Percentiles rank a stretch among this genome's conserved stretches.
Evolutionary conservation across 495 filamentous ascomycete genomes (phyloP).

Genomic region (Venustampulla echinocandica): DNA sequence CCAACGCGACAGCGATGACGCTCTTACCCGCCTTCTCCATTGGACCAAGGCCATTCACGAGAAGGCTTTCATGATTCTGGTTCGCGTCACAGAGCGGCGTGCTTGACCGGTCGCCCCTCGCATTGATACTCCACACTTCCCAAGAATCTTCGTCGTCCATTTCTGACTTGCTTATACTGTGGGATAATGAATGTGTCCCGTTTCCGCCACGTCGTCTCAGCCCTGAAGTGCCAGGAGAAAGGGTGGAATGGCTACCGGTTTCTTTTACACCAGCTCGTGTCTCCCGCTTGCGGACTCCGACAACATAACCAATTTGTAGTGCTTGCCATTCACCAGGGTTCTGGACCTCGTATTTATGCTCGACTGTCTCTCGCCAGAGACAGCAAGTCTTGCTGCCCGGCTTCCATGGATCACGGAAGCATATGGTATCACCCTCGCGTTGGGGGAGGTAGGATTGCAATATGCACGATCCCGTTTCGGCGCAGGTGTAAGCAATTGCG

Average conservation of each 20-base stretch:
- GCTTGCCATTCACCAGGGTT: constrained; percentile 43
- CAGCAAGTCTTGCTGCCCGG: constrained; percentile 26
- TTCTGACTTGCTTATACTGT: too few relatives aligned
- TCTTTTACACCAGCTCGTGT: constrained; percentile 10
- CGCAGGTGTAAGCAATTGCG: constrained; percentile 43
- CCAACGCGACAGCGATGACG: constrained; percentile 56
- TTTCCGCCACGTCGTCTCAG: neutral
- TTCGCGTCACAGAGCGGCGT: constrained; percentile 27
- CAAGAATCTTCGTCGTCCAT: constrained; percentile 42
- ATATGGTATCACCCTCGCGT: constrained; percentile 33
- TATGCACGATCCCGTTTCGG: constrained; percentile 43
- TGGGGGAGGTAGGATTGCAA: constrained; percentile 48
- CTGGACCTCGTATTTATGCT: constrained; percentile 28
- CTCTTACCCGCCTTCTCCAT: constrained; percentile 46
- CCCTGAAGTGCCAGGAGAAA: neutral
- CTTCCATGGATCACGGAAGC: constrained; percentile 26
- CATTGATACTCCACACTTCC: constrained; percentile 58
- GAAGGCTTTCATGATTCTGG: constrained; percentile 32
- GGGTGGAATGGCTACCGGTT: neutral
- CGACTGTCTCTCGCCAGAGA: constrained; percentile 33
- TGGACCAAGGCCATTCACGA: constrained; percentile 52
- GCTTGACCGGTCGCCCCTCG: constrained; percentile 27
- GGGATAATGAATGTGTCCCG: neutral
- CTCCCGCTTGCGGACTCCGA: constrained; percentile 33
- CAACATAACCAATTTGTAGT: constrained; percentile 37